Base-by-base conservation (phyloP, 2,329 filamentous ascomycete species). In the Fusarium odoratissimum region DNA sequence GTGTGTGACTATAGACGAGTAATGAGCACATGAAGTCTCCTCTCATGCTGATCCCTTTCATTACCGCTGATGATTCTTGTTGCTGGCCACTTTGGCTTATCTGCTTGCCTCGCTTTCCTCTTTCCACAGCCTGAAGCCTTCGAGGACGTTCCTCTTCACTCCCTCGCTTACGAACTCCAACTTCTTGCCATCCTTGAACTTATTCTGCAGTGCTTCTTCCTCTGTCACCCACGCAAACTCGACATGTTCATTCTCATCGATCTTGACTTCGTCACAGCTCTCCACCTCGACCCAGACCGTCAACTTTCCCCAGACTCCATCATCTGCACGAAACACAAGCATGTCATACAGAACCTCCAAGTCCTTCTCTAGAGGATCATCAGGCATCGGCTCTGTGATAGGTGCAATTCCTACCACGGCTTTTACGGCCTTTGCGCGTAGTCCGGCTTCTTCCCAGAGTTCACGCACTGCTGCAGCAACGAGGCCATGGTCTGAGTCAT, bases 361-460 rank as follows among this genome's bases (percentile, higher is more conserved):
- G 49, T 77, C 73, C 16, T 56, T 62, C 28, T 74, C 63, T 31
- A 71, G 67, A 1, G 33, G 59, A n/a, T 75, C 74, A 13, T 69
- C 58, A 2, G 58, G 45, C 6, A 28, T 40, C 6, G 38, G 49
- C 4, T 60, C 38, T 3, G 19, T 30, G 16, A 41, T 23, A 0
- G 54, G 41, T 3, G 45, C 42, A 42, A 76, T 44, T 3, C 75
- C 69, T 4, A 79, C 74, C 3, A 75, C 65, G 8, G 64, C 64
- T 14, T 70, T 71, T 4, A 84, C 77, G 11, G 62, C 60, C 2
- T 61, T 72, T 10, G 80, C 81, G 4, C 62, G 48, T 1, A 87
- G 79, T 0, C 83, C 81, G 1, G 84, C 76, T 72, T 87, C 86
- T 71, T 88, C 86, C 77, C 78, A 81, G 3, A 88, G 79, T 76